These are phyloP conservation scores for Salvia sclarea DNA, from an alignment of 305 asterid species.

Conservation along the genomic window DNA sequence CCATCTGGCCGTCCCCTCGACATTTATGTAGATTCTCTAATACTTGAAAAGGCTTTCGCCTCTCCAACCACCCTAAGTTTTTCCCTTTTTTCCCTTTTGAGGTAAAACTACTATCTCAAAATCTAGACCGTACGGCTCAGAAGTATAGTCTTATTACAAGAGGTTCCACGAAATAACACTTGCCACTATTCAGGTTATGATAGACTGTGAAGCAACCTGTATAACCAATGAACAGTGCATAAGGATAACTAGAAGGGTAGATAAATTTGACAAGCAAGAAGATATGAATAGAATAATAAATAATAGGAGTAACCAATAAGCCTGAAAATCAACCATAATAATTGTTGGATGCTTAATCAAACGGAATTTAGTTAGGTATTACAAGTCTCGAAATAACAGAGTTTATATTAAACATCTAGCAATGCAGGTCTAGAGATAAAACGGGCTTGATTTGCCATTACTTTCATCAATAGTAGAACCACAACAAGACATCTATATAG, in stretches of 20 bases:
- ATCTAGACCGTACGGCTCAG: constrained; percentile 35
- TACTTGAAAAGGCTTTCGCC: constrained; percentile 32
- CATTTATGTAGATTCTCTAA: constrained; percentile 45
- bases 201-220: constrained; percentile 34
- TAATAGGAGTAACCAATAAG: background rate
- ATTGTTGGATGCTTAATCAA: background rate
- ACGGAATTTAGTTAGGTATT: background rate
- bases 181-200: constrained; percentile 13
- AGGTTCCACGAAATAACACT: constrained; percentile 26
- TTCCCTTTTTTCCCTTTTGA: background rate
- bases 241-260: constrained; percentile 10
- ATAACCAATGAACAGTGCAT: constrained; percentile 25
- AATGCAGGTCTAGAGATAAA: background rate
- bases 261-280: background rate
- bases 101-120: constrained; percentile 12
- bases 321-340: background rate
- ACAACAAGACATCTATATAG: background rate
- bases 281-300: background rate
- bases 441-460: background rate
- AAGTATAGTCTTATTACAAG: constrained; percentile 30
- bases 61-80: constrained; percentile 25
- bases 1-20: constrained; percentile 86
- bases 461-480: background rate
- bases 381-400: background rate
- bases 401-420: background rate